Evolutionary conservation across 2,329 filamentous ascomycete species (phyloP).

Genomic region (Thelonectria olida): DNA sequence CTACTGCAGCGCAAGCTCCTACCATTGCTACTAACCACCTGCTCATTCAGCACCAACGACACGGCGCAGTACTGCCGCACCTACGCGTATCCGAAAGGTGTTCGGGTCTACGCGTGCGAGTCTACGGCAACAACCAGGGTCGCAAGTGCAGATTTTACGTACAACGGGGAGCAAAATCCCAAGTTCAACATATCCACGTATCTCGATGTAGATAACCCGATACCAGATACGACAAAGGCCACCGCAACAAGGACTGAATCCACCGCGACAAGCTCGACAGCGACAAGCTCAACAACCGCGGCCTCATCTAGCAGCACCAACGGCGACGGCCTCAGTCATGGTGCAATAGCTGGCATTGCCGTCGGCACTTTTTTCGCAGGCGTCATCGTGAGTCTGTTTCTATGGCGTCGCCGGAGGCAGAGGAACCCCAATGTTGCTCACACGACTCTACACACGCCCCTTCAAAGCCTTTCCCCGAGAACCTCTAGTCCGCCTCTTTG

Average conservation of each 20-base stretch:
- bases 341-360: background rate
- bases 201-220: background rate
- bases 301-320: background rate
- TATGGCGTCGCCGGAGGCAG: too few species aligned
- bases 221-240: background rate
- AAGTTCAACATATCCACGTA: background rate
- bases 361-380: background rate
- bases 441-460: too few species aligned
- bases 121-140: conserved; percentile 5
- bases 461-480: too few species aligned
- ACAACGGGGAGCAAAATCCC: conserved; percentile 12
- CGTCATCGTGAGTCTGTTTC: background rate
- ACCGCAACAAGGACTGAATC: background rate
- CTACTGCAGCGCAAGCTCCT: background rate
- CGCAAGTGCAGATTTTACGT: conserved; percentile 16
- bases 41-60: conserved; percentile 6
- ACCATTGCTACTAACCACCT: background rate
- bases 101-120: conserved; percentile 13
- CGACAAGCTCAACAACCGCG: background rate
- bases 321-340: background rate
- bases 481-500: too few species aligned
- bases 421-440: too few species aligned
- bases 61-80: conserved; percentile 17
- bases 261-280: background rate
- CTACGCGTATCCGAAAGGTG: conserved; percentile 17